These are phyloP conservation scores for Lagenaria siceraria DNA, from an alignment of 306 rosid species.

Conservation along the genomic window DNA sequence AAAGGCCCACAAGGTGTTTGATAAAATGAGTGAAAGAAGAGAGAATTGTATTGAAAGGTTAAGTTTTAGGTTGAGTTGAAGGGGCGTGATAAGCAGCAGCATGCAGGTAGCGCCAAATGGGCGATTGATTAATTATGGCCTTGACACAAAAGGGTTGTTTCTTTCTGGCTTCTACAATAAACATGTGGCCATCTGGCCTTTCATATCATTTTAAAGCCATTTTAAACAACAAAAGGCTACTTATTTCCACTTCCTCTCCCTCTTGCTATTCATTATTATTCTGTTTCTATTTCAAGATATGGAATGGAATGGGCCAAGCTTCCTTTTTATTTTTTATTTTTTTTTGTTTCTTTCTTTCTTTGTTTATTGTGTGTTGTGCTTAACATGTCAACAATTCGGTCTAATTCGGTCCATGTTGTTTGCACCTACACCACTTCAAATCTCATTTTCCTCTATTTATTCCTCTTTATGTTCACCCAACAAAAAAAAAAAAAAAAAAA, in stretches of 20 bases:
- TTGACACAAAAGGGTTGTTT: not conserved
- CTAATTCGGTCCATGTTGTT: not conserved
- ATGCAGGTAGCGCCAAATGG: not conserved
- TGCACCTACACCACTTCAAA: not conserved
- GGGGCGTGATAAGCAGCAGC: not conserved
- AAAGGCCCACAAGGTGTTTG: not conserved
- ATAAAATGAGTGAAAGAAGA: not conserved
- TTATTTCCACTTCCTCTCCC: not conserved
- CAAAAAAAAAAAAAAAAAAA: too few relatives aligned
- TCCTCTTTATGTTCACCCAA: too few relatives aligned
- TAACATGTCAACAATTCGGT: slow-evolving; percentile 4
- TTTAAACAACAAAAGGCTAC: not conserved
- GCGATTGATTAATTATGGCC: not conserved
- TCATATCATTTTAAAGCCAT: slow-evolving; percentile 1
- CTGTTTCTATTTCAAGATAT: not conserved
- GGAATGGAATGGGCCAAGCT: not conserved
- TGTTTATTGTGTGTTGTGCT: not conserved
- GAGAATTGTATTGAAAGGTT: not conserved
- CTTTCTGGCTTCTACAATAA: not conserved
- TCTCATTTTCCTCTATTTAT: too few relatives aligned
- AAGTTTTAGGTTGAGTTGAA: not conserved
- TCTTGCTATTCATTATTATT: not conserved
- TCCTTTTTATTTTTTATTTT: too few relatives aligned
- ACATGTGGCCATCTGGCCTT: not conserved
- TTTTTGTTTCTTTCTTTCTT: not conserved